Base-by-base conservation (phyloP, 495 filamentous ascomycete genomes). In the Penicillium coprophilum region DNA sequence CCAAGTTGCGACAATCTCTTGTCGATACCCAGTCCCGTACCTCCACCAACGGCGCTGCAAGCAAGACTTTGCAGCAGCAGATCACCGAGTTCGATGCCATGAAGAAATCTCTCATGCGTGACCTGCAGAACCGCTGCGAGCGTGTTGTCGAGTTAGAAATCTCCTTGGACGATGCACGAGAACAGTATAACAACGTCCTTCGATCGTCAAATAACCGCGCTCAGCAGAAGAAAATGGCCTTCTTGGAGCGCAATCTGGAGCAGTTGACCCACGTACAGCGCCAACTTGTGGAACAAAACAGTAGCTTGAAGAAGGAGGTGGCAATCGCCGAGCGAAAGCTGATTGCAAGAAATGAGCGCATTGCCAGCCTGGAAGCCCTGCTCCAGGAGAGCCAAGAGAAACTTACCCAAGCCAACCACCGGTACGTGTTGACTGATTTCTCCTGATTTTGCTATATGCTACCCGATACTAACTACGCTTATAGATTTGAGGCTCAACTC, bases 171-270 rank as follows among this genome's bases (percentile, higher is more conserved):
- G 91, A 96, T 76, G 96, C 94, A 5, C 85, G 94, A 46, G 95
- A 98, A 76, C 94, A 97, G 73, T 98, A 98, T 74, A 97, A 97
- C 77, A 96, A 96, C 61, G 93, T 98, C 45, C 83, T 98, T 36
- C 87, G 93, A 30, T 89, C 89, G 19, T 96, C 90, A 52, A 97
- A 97, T 80, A 97, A 95, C 79, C 88, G 92, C 36, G 91, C 92
- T 21, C 94, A 98, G 75, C 94, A 97, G 73, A 98, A 98, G 86
- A 98, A 97, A 82, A 97, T 98, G 90, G 94, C 92, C 7, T 98
- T 98, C 84, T 77, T 98, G 41, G 95, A 98, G 75, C 88, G 94
- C 67, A 98, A 98, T 71, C 84, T 98, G 15, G 94, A 98, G 75
- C 95, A 97, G 74, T 80, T 98, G 39, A 98, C 95, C 0, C 88